These are phyloP conservation scores for Mortierella sp. DNA, from an alignment of 371 early-diverging fungal species.

Conservation along the genomic window DNA sequence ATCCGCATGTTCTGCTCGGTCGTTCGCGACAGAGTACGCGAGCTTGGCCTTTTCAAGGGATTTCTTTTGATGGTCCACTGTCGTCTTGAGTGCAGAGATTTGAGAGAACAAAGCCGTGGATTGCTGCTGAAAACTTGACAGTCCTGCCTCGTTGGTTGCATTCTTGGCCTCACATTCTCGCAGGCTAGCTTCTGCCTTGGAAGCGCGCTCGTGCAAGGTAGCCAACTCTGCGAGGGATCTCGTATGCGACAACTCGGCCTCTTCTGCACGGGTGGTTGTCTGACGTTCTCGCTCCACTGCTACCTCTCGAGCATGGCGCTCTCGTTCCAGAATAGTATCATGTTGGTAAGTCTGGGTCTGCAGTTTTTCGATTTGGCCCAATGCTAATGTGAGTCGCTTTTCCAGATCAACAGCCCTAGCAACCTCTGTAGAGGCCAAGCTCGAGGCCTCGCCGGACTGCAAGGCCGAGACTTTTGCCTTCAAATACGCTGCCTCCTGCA, in stretches of 20 bases:
- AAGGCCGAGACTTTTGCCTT: conserved; percentile 64
- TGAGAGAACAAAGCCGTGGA: conserved; percentile 45
- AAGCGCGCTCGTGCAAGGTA: conserved; percentile 62
- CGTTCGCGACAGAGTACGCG: conserved; percentile 52
- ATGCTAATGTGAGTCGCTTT: conserved; percentile 61
- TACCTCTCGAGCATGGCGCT: conserved; percentile 57
- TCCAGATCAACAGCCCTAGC: conserved; percentile 65
- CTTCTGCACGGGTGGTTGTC: conserved; percentile 62
- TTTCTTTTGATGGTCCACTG: conserved; percentile 58
- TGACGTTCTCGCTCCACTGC: conserved; percentile 64
- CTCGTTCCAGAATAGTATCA: conserved; percentile 61
- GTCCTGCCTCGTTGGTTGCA: conserved; percentile 51
- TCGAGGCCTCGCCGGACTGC: conserved; percentile 53
- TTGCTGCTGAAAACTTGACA: conserved; percentile 46
- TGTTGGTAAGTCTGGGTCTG: conserved; percentile 57
- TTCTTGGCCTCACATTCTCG: conserved; percentile 60
- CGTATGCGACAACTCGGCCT: conserved; percentile 63
- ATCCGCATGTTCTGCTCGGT: conserved; percentile 58
- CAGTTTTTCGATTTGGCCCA: conserved; percentile 60
- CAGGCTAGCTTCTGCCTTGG: conserved; percentile 61
- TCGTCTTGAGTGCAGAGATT: conserved; percentile 45
- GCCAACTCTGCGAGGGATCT: conserved; percentile 63
- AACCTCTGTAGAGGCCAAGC: conserved; percentile 57
- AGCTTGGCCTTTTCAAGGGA: conserved; percentile 58
- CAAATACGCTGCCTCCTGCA: conserved; percentile 72